phyloP scores from a whole-genome alignment of 2,329 filamentous ascomycete species.

The Zymoseptoria passerinii region DNA sequence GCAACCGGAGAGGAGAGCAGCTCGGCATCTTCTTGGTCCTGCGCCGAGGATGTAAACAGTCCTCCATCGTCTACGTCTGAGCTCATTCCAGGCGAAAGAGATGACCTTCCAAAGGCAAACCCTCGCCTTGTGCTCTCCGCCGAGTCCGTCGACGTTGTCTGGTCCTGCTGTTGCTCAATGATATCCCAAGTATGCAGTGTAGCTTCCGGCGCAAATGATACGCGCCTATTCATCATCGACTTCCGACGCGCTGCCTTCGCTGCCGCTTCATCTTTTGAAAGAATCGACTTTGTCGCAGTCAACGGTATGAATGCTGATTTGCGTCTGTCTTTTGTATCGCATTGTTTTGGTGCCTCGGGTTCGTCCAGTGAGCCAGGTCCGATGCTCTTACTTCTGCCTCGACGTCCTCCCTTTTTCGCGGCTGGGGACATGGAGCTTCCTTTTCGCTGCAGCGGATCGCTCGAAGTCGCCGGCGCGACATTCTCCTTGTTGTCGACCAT shows the following conservation, averaged over 20 bases:
- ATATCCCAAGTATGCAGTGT: constrained; percentile 97
- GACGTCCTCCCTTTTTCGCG: constrained; percentile 41
- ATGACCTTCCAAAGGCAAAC: constrained; percentile 48
- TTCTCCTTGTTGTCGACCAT: constrained; percentile 28
- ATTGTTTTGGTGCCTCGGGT: constrained; percentile 47
- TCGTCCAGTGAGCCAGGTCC: constrained; percentile 84
- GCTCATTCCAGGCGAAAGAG: constrained; percentile 30
- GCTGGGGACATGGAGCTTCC: constrained; percentile 12
- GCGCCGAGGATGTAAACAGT: constrained; percentile 37
- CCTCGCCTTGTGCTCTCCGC: constrained; percentile 67
- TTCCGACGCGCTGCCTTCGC: constrained; percentile 72
- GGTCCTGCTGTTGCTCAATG: constrained; percentile 79
- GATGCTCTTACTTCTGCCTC: constrained; percentile 89
- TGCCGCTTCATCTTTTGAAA: constrained; percentile 51
- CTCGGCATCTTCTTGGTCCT: constrained; percentile 41
- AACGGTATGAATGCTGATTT: constrained; percentile 40
- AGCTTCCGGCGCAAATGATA: constrained; percentile 94
- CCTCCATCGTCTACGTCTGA: constrained; percentile 36
- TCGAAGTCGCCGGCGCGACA: constrained; percentile 26
- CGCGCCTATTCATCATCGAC: constrained; percentile 64
- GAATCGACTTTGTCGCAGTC: constrained; percentile 41
- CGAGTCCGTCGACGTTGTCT: constrained; percentile 63
- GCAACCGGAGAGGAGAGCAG: constrained; percentile 38
- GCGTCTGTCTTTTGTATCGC: constrained; percentile 25
- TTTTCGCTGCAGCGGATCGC: constrained; percentile 23